Evolutionary conservation across 805 yeast genomes (phyloP), one percentile per base, ranked within the genome.

Genomic region (Nakazawaea holstii): DNA sequence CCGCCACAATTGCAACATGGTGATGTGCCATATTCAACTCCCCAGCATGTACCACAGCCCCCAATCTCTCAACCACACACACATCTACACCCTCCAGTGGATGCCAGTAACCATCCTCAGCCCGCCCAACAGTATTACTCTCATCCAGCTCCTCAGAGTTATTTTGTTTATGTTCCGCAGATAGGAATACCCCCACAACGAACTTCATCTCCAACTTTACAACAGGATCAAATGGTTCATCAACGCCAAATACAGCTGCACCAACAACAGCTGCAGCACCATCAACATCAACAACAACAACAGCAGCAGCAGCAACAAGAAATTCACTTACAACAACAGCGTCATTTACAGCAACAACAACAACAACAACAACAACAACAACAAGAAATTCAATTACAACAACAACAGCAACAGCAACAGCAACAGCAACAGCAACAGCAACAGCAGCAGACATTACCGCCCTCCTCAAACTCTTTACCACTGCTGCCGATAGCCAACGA

Each of bases 261-360:
- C 20, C 36, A n/a, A 20, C 49, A 35, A 29, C 52, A 30, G 20
- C 43, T 26, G 27, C 52, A 35, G 28, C 49, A 17, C 17, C 47
- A 29, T 8, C 48, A 43, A 5, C 36, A 28, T 7, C 49, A 48
- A 9, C 45, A 27, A 11, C 49, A 39, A 17, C 51, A 20, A 35
- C 46, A 27, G 29, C 49, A 33, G 29, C 43, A 13, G 3, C 49
- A 39, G n/a, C 35, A 35, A 11, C 49, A 38, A 1, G 37, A 30
- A n/a, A n/a, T n/a, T n/a, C n/a, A n/a, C n/a, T n/a, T n/a, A n/a
- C 43, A 36, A 13, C 35, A 36, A 26, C 40, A 26, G 9, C 45
- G 14, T 9, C 49, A 14, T 7, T n/a, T 14, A 4, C 41, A 39
- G n/a, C 43, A 29, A 15, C 35, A 29, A 15, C 35, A 29, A 11